Percentiles rank a stretch among this genome's conserved stretches.
Evolutionary conservation across 768 basidiomycete genomes (phyloP).

Genomic region (Pilatotrama ljubarskyi): DNA sequence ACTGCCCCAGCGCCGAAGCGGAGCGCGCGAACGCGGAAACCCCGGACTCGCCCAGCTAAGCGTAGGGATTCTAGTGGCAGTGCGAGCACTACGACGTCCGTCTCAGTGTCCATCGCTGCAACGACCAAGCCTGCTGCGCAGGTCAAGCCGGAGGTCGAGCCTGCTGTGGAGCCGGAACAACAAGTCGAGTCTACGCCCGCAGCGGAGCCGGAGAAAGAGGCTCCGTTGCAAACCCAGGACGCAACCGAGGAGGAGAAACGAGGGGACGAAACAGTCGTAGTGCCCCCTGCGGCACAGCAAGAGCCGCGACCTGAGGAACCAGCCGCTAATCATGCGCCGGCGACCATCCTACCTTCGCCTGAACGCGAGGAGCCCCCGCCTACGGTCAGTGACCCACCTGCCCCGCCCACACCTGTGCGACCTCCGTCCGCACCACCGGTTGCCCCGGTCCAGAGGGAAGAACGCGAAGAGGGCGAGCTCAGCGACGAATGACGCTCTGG

Average conservation of each 20-base stretch:
- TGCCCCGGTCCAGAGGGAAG: conserved; percentile 16
- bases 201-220: conserved; percentile 8
- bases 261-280: conserved; percentile 1
- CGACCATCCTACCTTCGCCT: background rate
- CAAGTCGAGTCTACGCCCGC: background rate
- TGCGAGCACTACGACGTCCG: conserved; percentile 43
- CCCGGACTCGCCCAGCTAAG: conserved; percentile 33
- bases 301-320: background rate
- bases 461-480: conserved; percentile 27
- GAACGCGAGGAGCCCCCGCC: background rate
- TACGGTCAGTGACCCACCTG: background rate
- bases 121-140: conserved; percentile 19
- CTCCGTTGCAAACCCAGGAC: background rate
- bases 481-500: conserved; percentile 18
- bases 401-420: background rate
- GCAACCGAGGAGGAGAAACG: background rate
- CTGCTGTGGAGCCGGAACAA: background rate
- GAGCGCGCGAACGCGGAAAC: conserved; percentile 45
- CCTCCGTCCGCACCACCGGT: background rate
- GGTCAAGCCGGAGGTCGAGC: background rate
- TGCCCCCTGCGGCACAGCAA: background rate
- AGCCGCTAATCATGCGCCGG: background rate
- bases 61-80: conserved; percentile 55
- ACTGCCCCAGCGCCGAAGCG: conserved; percentile 42
- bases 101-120: conserved; percentile 35